These are phyloP conservation scores for Peltaster fructicola DNA, from an alignment of 2,329 filamentous ascomycete genomes.

Conservation along the genomic window DNA sequence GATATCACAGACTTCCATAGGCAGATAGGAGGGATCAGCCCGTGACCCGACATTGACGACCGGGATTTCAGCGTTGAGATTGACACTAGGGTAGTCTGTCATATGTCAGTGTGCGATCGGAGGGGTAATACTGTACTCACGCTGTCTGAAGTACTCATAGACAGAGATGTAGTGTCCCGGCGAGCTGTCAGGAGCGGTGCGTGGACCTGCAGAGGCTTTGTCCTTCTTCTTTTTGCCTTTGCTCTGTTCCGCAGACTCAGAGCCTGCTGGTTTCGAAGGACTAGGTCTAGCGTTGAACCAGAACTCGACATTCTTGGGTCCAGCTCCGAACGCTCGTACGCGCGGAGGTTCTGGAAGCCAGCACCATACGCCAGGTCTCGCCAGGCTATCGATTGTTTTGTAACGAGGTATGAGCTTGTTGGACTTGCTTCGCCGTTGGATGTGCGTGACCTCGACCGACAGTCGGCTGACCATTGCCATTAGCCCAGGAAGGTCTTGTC, in stretches of 20 bases:
- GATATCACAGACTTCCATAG: slow-evolving; percentile 3
- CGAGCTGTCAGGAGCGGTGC: neutral
- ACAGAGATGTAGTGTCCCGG: slow-evolving; percentile 4
- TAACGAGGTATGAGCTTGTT: slow-evolving; percentile 1
- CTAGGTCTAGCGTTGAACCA: too few relatives aligned
- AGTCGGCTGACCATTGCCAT: slow-evolving; percentile 1
- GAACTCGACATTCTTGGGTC: slow-evolving; percentile 2
- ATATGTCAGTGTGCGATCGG: too few relatives aligned
- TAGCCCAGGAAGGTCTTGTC: neutral
- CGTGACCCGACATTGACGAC: slow-evolving; percentile 3
- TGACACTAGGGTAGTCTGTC: too few relatives aligned
- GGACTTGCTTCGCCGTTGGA: slow-evolving; percentile 2
- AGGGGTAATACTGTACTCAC: slow-evolving; percentile 1
- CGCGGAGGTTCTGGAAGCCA: slow-evolving; percentile 1
- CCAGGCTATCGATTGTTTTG: slow-evolving; percentile 4
- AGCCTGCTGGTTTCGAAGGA: too few relatives aligned
- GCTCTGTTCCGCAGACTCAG: slow-evolving; percentile 1
- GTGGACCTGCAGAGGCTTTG: neutral
- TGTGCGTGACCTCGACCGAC: slow-evolving; percentile 4
- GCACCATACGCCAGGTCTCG: slow-evolving; percentile 2
- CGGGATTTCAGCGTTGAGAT: slow-evolving; percentile 2
- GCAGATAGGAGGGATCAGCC: slow-evolving; percentile 3
- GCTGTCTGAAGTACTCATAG: slow-evolving; percentile 3
- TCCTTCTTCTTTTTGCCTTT: slow-evolving; percentile 1
- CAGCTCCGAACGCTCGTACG: slow-evolving; percentile 1